Percentiles rank a stretch among this genome's conserved stretches.
These are phyloP conservation scores for Schizothecium vesticola DNA, from an alignment of 495 filamentous ascomycete species.

Conservation along the genomic window DNA sequence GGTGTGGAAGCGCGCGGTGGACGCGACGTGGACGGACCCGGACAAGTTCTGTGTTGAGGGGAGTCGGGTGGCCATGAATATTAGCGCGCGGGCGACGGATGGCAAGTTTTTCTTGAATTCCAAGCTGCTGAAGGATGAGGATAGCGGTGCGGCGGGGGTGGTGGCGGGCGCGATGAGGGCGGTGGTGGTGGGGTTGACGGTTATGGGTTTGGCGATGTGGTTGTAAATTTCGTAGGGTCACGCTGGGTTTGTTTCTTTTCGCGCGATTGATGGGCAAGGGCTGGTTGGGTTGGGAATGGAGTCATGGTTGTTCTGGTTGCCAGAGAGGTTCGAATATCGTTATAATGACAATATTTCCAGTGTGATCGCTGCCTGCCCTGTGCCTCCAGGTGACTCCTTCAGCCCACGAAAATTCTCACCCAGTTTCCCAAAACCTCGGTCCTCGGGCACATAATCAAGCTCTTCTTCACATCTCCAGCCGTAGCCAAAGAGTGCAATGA, in stretches of 20 bases:
- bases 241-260: background rate
- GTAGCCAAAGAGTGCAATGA: slow-evolving; percentile 24
- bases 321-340: background rate
- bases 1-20: slow-evolving; percentile 43
- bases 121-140: background rate
- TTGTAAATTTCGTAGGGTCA: background rate
- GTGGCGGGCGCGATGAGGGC: background rate
- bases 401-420: no score
- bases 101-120: slow-evolving; percentile 11
- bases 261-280: background rate
- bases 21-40: slow-evolving; percentile 66
- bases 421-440: no score
- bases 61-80: slow-evolving; percentile 9
- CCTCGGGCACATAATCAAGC: no score
- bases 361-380: background rate
- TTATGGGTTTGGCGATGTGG: background rate
- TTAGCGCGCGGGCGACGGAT: slow-evolving; percentile 8
- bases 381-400: no score
- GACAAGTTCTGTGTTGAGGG: slow-evolving; percentile 18
- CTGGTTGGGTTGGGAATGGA: background rate
- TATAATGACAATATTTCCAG: background rate
- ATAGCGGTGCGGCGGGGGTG: background rate
- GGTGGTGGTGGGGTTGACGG: background rate
- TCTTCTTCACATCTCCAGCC: slow-evolving; percentile 28
- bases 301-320: background rate